Conservation (phyloP, 2,329 filamentous ascomycete species). For the Grosmannia huntii region DNA sequence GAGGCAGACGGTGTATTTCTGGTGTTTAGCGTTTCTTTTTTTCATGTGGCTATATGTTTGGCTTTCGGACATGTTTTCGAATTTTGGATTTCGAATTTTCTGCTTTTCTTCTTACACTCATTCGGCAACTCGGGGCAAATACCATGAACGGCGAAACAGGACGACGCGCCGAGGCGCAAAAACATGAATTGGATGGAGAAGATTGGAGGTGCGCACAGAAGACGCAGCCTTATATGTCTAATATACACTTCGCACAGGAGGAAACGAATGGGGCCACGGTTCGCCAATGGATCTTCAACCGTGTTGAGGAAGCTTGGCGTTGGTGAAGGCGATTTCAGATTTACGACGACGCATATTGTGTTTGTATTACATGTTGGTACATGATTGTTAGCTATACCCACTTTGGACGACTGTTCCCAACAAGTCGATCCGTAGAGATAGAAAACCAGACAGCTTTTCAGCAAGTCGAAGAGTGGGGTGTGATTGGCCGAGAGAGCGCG, state of each 20-base stretch:
- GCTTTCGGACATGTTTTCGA: background rate
- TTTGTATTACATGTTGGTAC: slow-evolving; percentile 4
- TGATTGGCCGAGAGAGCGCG: background rate
- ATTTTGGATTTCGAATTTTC: slow-evolving; percentile 3
- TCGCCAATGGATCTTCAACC: background rate
- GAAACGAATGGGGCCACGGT: background rate
- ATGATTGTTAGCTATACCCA: slow-evolving; percentile 2
- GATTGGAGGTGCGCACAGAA: background rate
- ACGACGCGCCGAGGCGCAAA: background rate
- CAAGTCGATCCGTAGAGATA: slow-evolving; percentile 1
- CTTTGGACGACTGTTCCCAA: slow-evolving; percentile 1
- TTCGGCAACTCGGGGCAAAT: background rate
- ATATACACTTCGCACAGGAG: background rate
- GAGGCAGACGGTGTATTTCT: background rate
- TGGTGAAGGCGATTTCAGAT: background rate
- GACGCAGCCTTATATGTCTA: background rate
- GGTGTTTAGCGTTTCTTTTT: background rate
- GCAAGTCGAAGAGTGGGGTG: background rate
- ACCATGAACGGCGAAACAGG: slow-evolving; percentile 1
- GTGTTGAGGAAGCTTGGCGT: background rate
- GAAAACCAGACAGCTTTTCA: slow-evolving; percentile 2
- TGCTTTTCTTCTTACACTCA: slow-evolving; percentile 2
- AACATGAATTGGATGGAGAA: background rate
- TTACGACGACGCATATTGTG: background rate
- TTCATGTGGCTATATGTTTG: background rate